A percentile compares a stretch with the other conserved stretches of the same genome.
Evolutionary conservation across 257 asterid species (phyloP).

Genomic region (Solanum sejunctum): DNA sequence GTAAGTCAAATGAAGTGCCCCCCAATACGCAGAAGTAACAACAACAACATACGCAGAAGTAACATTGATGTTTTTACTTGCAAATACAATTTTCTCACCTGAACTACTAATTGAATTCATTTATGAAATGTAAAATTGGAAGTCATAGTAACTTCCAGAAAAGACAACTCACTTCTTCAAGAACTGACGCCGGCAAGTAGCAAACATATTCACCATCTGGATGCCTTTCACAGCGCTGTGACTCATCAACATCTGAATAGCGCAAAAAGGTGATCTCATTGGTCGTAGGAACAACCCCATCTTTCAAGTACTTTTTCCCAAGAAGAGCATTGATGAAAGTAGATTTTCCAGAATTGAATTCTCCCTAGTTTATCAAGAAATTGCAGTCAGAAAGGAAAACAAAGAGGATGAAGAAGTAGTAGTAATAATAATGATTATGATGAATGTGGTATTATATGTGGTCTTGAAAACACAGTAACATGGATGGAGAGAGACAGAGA

Average conservation of each 20-base stretch:
- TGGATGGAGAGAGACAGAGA: background rate
- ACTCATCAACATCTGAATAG: slow-evolving; percentile 43
- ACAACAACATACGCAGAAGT: background rate
- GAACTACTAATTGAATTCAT: background rate
- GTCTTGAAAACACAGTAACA: background rate
- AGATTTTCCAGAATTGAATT: slow-evolving; percentile 97
- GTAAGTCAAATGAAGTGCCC: background rate
- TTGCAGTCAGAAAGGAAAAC: background rate
- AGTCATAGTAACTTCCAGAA: background rate
- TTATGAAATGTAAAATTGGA: background rate
- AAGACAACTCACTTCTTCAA: slow-evolving; percentile 64
- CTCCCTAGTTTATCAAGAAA: slow-evolving; percentile 57
- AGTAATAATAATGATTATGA: background rate
- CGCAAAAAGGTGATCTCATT: slow-evolving; percentile 92
- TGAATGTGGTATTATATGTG: background rate
- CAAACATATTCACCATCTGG: slow-evolving; percentile 95
- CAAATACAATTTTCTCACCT: background rate
- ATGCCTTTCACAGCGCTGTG: slow-evolving; percentile 74
- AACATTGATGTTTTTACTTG: background rate
- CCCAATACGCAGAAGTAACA: background rate
- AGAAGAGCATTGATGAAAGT: slow-evolving; percentile 95
- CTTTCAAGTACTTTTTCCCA: slow-evolving; percentile 72
- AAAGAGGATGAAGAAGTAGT: background rate
- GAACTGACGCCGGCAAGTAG: slow-evolving; percentile 87
- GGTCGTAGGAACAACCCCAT: slow-evolving; percentile 97